Percentiles rank a stretch among this genome's conserved stretches.
These are phyloP conservation scores for Schoenoplectus tabernaemontani DNA, from an alignment of 202 grass and related monocot genomes.

Conservation along the genomic window DNA sequence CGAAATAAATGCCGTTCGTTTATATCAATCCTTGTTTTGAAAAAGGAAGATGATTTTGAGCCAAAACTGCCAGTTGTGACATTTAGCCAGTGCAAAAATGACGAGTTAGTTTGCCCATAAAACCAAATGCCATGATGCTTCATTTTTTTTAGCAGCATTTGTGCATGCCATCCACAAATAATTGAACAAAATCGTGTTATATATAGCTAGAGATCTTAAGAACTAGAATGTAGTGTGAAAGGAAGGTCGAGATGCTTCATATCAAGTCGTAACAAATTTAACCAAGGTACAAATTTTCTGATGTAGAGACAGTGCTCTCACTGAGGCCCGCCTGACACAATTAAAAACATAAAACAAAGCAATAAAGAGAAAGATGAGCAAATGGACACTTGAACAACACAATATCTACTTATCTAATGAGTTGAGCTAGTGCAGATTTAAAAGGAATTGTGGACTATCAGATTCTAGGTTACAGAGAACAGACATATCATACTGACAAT, in stretches of 20 bases:
- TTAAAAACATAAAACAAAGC: not conserved
- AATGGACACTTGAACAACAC: not conserved
- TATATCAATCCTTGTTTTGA: not conserved
- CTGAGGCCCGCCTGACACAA: not conserved
- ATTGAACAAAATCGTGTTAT: not conserved
- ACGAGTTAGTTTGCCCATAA: not conserved
- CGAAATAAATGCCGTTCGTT: not conserved
- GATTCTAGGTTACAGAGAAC: not conserved
- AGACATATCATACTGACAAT: not conserved
- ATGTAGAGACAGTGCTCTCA: not conserved
- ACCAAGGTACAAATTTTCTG: not conserved
- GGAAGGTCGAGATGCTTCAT: too few relatives aligned
- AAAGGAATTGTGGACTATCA: too few relatives aligned
- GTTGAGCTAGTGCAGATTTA: not conserved
- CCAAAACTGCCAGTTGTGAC: not conserved
- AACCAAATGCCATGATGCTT: not conserved
- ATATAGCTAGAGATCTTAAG: not conserved
- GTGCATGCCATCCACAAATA: not conserved
- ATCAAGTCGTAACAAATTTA: not conserved
- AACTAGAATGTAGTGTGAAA: not conserved
- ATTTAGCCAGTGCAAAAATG: not conserved
- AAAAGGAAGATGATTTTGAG: not conserved
- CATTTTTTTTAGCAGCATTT: not conserved
- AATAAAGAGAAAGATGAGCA: not conserved
- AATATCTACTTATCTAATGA: not conserved